Evolutionary conservation across 495 filamentous ascomycete species (phyloP).

Genomic region (Elaphomyces granulatus): DNA sequence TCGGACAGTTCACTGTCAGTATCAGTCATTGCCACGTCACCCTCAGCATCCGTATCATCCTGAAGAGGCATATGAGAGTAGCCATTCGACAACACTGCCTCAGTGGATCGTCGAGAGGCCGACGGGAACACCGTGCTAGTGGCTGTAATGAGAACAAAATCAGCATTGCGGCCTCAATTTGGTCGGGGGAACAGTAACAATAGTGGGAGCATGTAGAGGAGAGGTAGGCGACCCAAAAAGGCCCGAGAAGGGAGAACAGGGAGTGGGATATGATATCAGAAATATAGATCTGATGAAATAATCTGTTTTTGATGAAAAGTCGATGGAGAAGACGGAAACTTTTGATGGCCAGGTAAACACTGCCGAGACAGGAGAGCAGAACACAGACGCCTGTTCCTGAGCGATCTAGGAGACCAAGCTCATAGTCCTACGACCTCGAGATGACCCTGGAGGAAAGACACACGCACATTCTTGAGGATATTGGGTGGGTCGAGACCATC

Average conservation of each 20-base stretch:
- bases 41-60: slow-evolving; percentile 20
- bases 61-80: slow-evolving; percentile 21
- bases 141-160: slow-evolving; percentile 28
- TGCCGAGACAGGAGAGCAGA: slow-evolving; percentile 8
- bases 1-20: slow-evolving; percentile 41
- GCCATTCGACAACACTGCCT: slow-evolving; percentile 28
- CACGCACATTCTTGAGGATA: too few relatives aligned
- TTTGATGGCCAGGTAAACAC: slow-evolving; percentile 12
- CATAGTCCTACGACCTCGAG: too few relatives aligned
- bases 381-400: too few relatives aligned
- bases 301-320: slow-evolving; percentile 30
- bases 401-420: too few relatives aligned
- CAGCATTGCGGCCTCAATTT: slow-evolving; percentile 32
- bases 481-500: slow-evolving; percentile 34
- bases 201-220: slow-evolving; percentile 13
- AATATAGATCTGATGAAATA: slow-evolving; percentile 25
- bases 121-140: slow-evolving; percentile 41
- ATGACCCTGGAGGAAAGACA: too few relatives aligned
- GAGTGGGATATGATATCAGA: slow-evolving; percentile 16
- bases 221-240: slow-evolving; percentile 24
- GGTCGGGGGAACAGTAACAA: slow-evolving; percentile 9
- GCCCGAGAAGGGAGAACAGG: slow-evolving; percentile 14
- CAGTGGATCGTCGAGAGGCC: slow-evolving; percentile 27
- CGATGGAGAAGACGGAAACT: slow-evolving; percentile 25
- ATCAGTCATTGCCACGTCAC: slow-evolving; percentile 27